Evolutionary conservation across 768 basidiomycete species (phyloP), one percentile per base, ranked within the genome.

Genomic region (Pulveroboletus sp.): DNA sequence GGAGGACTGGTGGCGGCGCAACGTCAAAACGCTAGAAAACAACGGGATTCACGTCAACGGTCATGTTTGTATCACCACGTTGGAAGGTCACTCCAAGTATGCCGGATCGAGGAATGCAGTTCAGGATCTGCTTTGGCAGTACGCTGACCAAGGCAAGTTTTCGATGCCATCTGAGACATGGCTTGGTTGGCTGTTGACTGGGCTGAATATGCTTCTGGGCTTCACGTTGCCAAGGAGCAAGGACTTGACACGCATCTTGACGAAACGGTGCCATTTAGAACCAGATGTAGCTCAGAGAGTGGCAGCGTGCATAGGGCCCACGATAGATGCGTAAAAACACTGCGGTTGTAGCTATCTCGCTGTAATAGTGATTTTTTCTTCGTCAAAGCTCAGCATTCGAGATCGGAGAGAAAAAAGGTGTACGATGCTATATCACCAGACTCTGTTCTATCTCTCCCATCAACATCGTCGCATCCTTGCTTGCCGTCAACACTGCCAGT

Each of bases 391-490:
- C 8, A 52, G 43, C 40, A 39, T 44, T 33, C 17, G 18, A 17
- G 21, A n/a, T 24, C 43, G 15, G 38, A 8, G 17, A 17, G 31
- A 43, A 40, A 17, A 17, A 21, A 21, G 26, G 5, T 14, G 42
- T 40, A 62, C 42, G 46, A 26, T 15, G 17, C 62, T 72, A 83
- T 58, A 75, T 62, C 51, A 61, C 51, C 47, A 81, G 57, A 18
- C 80, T 78, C 12, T 79, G 80, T 62, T 96, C 91, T 38, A 97
- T 79, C 71, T 97, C 93, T 14, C 93, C 93, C 54, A 96, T 69
- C 18, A 97, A 72, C 86, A 96, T 85, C 11, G 91, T 94, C 12
- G 81, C 85, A 57, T 97, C 93, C 70, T 94, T 95, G 73, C 92
- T 93, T 26, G 81, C 86, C 4, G 93, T 95, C 50, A 97, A 74